Percentiles rank a stretch among this genome's conserved stretches.
phyloP scores from a whole-genome alignment of 495 filamentous ascomycete genomes.

The Delitschia confertaspora region DNA sequence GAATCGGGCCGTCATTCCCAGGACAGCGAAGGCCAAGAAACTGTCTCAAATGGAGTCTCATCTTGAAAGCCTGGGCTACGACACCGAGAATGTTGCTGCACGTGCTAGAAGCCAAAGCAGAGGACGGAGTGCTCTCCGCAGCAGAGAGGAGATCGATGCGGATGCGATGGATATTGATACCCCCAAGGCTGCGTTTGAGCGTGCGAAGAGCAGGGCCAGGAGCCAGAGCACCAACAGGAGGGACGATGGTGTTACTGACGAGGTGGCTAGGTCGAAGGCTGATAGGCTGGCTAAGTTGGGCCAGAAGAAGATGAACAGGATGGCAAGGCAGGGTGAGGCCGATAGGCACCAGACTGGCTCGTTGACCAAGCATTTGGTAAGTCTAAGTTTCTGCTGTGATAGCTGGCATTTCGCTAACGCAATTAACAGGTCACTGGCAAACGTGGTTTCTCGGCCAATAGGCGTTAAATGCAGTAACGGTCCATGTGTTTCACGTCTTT shows the following conservation, averaged over 20 bases:
- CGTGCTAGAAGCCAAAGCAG: slow-evolving; percentile 64
- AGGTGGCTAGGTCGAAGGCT: slow-evolving; percentile 58
- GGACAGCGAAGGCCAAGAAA: slow-evolving; percentile 61
- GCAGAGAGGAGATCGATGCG: slow-evolving; percentile 46
- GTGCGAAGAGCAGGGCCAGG: slow-evolving; percentile 68
- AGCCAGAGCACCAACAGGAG: slow-evolving; percentile 72
- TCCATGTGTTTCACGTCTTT: too few relatives aligned
- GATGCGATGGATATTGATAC: slow-evolving; percentile 84
- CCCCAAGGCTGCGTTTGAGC: slow-evolving; percentile 32
- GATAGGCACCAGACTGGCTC: slow-evolving; percentile 80
- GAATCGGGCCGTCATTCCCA: slow-evolving; percentile 86
- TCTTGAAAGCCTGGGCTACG: slow-evolving; percentile 75
- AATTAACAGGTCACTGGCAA: slow-evolving; percentile 13
- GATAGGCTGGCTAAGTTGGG: slow-evolving; percentile 77
- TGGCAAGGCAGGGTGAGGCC: slow-evolving; percentile 91
- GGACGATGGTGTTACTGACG: slow-evolving; percentile 65
- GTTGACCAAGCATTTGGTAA: slow-evolving; percentile 85
- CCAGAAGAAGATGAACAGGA: slow-evolving; percentile 97
- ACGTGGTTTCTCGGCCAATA: too few relatives aligned
- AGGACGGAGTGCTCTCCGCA: slow-evolving; percentile 50
- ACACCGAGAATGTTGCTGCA: slow-evolving; percentile 61
- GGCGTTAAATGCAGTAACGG: too few relatives aligned
- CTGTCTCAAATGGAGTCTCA: slow-evolving; percentile 76
- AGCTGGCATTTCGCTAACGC: slow-evolving; percentile 4
- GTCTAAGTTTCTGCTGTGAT: background rate